phyloP scores from a whole-genome alignment of 768 basidiomycete genomes.

The Boletus reticuloceps region DNA sequence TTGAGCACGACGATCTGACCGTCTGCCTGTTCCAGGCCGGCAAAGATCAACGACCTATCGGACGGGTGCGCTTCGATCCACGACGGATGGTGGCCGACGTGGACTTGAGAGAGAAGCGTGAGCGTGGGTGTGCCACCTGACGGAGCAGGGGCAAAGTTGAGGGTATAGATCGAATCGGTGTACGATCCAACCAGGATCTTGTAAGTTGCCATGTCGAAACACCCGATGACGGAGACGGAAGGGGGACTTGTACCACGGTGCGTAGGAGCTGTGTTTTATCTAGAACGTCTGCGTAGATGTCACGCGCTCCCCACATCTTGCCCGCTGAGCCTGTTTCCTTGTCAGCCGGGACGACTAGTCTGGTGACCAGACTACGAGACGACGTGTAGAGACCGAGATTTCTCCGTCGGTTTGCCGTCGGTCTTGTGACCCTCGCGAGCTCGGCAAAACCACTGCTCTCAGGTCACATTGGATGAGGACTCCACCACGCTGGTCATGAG shows the following conservation, averaged over 20 bases:
- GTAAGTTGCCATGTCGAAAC: constrained; percentile 14
- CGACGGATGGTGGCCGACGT: constrained; percentile 64
- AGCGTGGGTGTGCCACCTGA: constrained; percentile 53
- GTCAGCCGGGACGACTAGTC: too few species aligned
- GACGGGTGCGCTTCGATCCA: constrained; percentile 69
- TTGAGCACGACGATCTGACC: constrained; percentile 62
- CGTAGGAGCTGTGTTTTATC: too few species aligned
- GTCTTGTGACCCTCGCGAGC: too few species aligned
- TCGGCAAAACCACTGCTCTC: too few species aligned
- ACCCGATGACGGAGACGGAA: neutral
- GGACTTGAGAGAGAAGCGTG: constrained; percentile 40
- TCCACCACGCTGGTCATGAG: too few species aligned
- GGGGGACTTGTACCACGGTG: neutral
- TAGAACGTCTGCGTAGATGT: too few species aligned
- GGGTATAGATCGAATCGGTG: constrained; percentile 57
- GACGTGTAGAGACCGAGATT: too few species aligned
- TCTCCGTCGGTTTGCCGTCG: too few species aligned
- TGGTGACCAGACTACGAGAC: too few species aligned
- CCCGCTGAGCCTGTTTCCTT: too few species aligned
- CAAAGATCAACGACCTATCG: constrained; percentile 57
- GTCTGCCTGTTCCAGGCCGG: constrained; percentile 65
- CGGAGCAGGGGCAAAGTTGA: constrained; percentile 61
- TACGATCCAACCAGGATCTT: constrained; percentile 65
- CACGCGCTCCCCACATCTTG: too few species aligned
- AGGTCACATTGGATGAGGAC: too few species aligned